These are phyloP conservation scores for Crithidia fasciculata DNA, from an alignment of 208 protist species.

Conservation along the genomic window DNA sequence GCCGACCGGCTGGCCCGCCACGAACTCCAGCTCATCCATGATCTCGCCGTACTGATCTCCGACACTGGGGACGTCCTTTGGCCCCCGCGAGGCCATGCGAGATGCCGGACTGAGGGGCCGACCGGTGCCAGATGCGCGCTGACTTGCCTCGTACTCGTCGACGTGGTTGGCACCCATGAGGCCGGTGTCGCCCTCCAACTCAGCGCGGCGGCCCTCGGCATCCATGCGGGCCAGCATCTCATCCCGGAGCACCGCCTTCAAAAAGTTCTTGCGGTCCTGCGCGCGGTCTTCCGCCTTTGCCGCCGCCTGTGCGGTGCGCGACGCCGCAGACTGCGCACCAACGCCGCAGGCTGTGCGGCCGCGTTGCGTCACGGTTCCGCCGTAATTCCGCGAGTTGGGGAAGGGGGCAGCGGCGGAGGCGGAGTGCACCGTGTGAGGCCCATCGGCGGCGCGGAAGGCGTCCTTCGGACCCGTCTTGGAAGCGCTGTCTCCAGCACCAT, in stretches of 20 bases:
- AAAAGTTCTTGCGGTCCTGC: slow-evolving; percentile 80
- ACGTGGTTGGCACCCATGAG: slow-evolving; percentile 61
- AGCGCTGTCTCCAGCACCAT: too few relatives aligned
- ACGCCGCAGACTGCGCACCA: neutral
- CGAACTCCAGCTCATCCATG: slow-evolving; percentile 77
- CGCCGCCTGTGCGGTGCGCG: slow-evolving; percentile 20
- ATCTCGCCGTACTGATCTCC: slow-evolving; percentile 70
- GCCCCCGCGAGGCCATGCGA: slow-evolving; percentile 30
- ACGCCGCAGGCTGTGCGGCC: neutral
- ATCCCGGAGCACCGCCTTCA: slow-evolving; percentile 71
- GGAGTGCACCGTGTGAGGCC: slow-evolving; percentile 43
- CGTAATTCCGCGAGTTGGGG: slow-evolving; percentile 77
- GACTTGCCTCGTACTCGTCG: slow-evolving; percentile 50
- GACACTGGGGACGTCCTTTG: slow-evolving; percentile 45
- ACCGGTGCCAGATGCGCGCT: slow-evolving; percentile 6
- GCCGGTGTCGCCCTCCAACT: slow-evolving; percentile 50
- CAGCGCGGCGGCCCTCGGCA: slow-evolving; percentile 54
- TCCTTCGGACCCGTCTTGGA: slow-evolving; percentile 2
- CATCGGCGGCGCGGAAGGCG: slow-evolving; percentile 46
- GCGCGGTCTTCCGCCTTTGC: slow-evolving; percentile 51
- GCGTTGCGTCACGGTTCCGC: slow-evolving; percentile 56
- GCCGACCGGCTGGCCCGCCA: slow-evolving; percentile 66
- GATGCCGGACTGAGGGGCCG: slow-evolving; percentile 3
- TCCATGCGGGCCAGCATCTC: slow-evolving; percentile 70
- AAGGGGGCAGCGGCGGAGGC: slow-evolving; percentile 32